Conservation (phyloP, 2,329 filamentous ascomycete genomes). For the Bipolaris oryzae region DNA sequence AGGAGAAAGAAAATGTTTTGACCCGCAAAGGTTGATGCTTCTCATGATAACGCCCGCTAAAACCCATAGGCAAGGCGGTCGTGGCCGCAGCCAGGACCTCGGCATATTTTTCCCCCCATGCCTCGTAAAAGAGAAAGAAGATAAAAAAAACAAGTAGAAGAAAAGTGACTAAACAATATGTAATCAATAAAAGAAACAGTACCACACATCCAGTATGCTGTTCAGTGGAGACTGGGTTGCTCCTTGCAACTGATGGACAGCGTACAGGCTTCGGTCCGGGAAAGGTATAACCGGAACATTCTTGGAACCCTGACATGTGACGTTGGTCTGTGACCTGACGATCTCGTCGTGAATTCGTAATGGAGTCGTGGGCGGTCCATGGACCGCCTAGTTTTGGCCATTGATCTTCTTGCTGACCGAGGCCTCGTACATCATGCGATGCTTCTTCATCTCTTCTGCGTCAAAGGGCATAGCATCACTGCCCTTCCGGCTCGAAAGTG, state of each 20-base stretch:
- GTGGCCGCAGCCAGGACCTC: constrained; percentile 3
- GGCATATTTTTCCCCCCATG: neutral
- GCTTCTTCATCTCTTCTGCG: constrained; percentile 46
- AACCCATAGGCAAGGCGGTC: constrained; percentile 11
- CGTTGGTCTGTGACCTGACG: constrained; percentile 23
- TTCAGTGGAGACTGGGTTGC: constrained; percentile 1
- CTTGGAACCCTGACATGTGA: constrained; percentile 13
- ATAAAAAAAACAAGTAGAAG: constrained; percentile 14
- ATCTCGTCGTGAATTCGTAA: constrained; percentile 27
- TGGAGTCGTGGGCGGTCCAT: constrained; percentile 5
- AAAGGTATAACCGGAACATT: neutral
- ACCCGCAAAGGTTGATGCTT: constrained; percentile 33
- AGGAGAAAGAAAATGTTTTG: constrained; percentile 33
- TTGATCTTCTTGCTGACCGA: constrained; percentile 23
- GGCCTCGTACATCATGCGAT: constrained; percentile 45
- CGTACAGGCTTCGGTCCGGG: constrained; percentile 10
- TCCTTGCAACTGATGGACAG: constrained; percentile 4
- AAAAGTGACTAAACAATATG: constrained; percentile 12
- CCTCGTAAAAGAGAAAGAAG: constrained; percentile 14
- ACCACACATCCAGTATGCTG: neutral
- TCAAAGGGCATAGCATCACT: constrained; percentile 45
- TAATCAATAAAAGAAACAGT: constrained; percentile 12
- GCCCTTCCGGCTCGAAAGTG: constrained; percentile 40
- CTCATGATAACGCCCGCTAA: constrained; percentile 35
- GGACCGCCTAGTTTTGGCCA: constrained; percentile 9